Evolutionary conservation across 306 rosid species (phyloP), one percentile per base, ranked within the genome.

Genomic region (Geum urbanum): DNA sequence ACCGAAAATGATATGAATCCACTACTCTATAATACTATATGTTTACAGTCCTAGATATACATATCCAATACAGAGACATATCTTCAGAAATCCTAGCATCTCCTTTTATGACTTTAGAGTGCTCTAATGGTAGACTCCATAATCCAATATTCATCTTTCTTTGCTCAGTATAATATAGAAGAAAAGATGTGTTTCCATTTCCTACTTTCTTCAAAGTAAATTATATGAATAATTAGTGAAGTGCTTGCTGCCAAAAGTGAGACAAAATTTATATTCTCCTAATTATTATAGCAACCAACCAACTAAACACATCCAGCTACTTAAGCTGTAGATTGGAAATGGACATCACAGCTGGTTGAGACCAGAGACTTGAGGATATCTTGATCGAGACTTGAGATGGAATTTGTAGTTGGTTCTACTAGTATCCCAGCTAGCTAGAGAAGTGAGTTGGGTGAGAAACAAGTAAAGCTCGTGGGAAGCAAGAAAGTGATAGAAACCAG

Each of bases 271-370:
- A 62, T 59, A 59, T 35, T 37, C 65, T 15, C 45, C 65, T 37
- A 35, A 37, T 51, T 67, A 66, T 69, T 67, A 66, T 69, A 59
- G 37, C 80, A 75, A 80, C 84, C 82, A 75, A 82, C 83, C 75
- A 80, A 54, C 46, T 37, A 39, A 5, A 63, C 73, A 58, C 78
- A 63, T 71, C 52, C 78, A 83, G 77, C 85, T 70, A 77, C 76
- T 60, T 50, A 18, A 43, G 15, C 40, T 13, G 39, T 66, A 71
- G 49, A 46, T 8, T n/a, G 60, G 35, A 72, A 32, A 60, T 12
- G 9, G 77, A 64, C 41, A 24, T 13, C 43, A 27, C 52, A 63
- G 70, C 57, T 12, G 37, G 57, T 22, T 18, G 44, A 59, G 44
- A 24, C 43, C 56, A 18, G 20, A 6, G 24, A 5, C 7, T 37